Evolutionary conservation across 176 grass and related monocot species (phyloP).

Genomic region (Luzula sylvatica): DNA sequence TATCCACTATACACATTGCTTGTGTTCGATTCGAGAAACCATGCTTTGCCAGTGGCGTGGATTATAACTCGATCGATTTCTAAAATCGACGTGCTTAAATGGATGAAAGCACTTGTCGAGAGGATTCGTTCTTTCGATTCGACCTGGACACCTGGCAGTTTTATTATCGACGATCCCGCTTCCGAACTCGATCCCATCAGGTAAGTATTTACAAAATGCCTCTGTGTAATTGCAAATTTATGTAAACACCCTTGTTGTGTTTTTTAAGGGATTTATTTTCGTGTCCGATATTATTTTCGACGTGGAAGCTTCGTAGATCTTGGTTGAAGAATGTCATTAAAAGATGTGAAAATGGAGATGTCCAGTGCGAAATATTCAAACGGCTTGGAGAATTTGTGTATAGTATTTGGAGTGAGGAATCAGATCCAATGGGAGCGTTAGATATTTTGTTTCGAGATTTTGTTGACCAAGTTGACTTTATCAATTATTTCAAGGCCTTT

Average conservation of each 20-base stretch:
- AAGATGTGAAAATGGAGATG: slow-evolving; percentile 64
- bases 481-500: slow-evolving; percentile 84
- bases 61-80: slow-evolving; percentile 80
- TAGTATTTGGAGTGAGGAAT: slow-evolving; percentile 50
- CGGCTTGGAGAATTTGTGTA: slow-evolving; percentile 60
- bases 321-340: slow-evolving; percentile 87
- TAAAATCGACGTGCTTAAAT: slow-evolving; percentile 66
- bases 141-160: slow-evolving; percentile 51
- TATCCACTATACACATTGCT: slow-evolving; percentile 79
- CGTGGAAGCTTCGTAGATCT: slow-evolving; percentile 69
- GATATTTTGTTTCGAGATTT: slow-evolving; percentile 77
- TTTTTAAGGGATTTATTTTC: slow-evolving; percentile 54
- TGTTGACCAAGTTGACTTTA: slow-evolving; percentile 65
- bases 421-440: slow-evolving; percentile 47
- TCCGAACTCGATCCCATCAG: slow-evolving; percentile 74
- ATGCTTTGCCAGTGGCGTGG: slow-evolving; percentile 82
- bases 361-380: slow-evolving; percentile 54
- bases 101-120: slow-evolving; percentile 75
- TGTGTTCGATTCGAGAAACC: slow-evolving; percentile 76
- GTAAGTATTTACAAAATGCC: slow-evolving; percentile 15
- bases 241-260: too few relatives aligned
- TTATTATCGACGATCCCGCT: slow-evolving; percentile 73
- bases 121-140: slow-evolving; percentile 52
- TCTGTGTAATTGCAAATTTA: too few relatives aligned
- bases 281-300: slow-evolving; percentile 67